These are phyloP conservation scores for Scheffersomyces lignosus DNA, from an alignment of 805 yeast genomes.

Conservation along the genomic window DNA sequence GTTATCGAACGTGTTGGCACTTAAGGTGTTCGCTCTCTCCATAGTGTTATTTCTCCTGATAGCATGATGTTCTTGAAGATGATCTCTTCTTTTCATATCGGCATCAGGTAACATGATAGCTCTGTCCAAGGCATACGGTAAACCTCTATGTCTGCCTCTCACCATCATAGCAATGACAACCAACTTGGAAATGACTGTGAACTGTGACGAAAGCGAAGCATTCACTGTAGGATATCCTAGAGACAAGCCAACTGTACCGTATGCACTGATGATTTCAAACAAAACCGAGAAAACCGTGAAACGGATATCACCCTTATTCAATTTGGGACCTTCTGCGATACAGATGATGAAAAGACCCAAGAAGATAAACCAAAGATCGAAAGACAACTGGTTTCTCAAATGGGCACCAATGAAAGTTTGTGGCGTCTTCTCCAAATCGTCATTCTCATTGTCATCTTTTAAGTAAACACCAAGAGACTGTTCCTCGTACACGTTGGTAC, in stretches of 20 bases:
- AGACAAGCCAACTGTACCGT: slow-evolving; percentile 94
- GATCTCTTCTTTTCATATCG: slow-evolving; percentile 61
- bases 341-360: slow-evolving; percentile 84
- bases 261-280: slow-evolving; percentile 91
- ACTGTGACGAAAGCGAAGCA: slow-evolving; percentile 73
- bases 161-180: slow-evolving; percentile 87
- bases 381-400: slow-evolving; percentile 86
- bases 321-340: slow-evolving; percentile 73
- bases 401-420: slow-evolving; percentile 78
- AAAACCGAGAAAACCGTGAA: slow-evolving; percentile 72
- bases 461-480: slow-evolving; percentile 90
- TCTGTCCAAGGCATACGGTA: slow-evolving; percentile 90
- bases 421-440: slow-evolving; percentile 43
- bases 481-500: slow-evolving; percentile 97
- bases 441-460: slow-evolving; percentile 28
- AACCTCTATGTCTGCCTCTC: slow-evolving; percentile 94
- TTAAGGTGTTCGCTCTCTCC: slow-evolving; percentile 18
- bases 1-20: slow-evolving; percentile 8
- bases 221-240: slow-evolving; percentile 72
- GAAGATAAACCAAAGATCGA: slow-evolving; percentile 92
- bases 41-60: slow-evolving; percentile 28
- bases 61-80: slow-evolving; percentile 55
- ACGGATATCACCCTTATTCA: slow-evolving; percentile 41
- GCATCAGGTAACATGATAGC: slow-evolving; percentile 86
- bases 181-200: slow-evolving; percentile 72